Conservation (phyloP, 2,329 filamentous ascomycete species). For the Trichoderma breve region DNA sequence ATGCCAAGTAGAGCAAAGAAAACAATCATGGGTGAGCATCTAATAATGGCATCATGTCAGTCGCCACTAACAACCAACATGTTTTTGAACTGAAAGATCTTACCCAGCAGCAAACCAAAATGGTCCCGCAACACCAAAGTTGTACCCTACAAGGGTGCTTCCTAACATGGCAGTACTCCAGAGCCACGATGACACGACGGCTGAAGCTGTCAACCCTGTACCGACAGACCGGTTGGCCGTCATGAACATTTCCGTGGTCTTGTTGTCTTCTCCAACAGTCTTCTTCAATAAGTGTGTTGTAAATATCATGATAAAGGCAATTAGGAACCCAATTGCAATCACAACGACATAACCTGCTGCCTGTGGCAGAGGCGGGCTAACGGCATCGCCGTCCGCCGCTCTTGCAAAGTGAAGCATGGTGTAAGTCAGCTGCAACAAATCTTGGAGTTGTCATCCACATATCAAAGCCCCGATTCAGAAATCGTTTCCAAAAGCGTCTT, state of each 20-base stretch:
- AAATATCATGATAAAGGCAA: constrained; percentile 45
- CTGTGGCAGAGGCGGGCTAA: constrained; percentile 31
- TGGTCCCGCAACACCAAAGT: constrained; percentile 53
- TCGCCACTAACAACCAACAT: background rate
- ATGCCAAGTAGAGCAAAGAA: constrained; percentile 54
- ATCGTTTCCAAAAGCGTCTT: background rate
- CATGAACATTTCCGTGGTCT: constrained; percentile 56
- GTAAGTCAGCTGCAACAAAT: background rate
- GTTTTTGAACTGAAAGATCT: background rate
- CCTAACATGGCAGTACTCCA: constrained; percentile 54
- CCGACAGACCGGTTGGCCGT: constrained; percentile 51
- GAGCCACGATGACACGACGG: constrained; percentile 55
- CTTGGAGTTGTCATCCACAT: background rate
- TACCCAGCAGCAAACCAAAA: constrained; percentile 58
- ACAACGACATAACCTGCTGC: constrained; percentile 35
- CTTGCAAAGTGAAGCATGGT: constrained; percentile 3
- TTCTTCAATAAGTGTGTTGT: constrained; percentile 47
- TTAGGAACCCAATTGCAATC: constrained; percentile 35
- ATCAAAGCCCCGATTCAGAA: background rate
- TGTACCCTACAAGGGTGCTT: constrained; percentile 50
- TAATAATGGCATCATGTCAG: background rate
- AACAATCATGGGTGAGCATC: constrained; percentile 53
- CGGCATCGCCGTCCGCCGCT: constrained; percentile 10
- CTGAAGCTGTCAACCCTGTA: constrained; percentile 51
- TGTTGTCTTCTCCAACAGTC: constrained; percentile 50